Conservation (phyloP, 73 alveolate genomes). For the Tetrahymena elliotti region DNA sequence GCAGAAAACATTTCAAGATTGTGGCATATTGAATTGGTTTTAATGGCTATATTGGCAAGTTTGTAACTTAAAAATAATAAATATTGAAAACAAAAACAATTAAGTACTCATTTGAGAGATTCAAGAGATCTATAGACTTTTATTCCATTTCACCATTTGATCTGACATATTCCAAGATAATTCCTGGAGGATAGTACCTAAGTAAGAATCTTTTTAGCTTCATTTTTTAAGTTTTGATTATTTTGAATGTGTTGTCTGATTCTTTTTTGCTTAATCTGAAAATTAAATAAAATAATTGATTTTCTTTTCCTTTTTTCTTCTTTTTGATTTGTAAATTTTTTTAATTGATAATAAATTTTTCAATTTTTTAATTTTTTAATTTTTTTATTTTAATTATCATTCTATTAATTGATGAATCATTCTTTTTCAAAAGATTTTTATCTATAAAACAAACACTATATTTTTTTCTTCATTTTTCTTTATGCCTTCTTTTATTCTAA, state of each 20-base stretch:
- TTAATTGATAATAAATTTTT: neutral
- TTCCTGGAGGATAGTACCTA: conserved; percentile 97
- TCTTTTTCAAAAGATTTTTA: neutral
- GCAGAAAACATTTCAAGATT: neutral
- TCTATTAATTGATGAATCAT: neutral
- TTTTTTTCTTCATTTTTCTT: conserved; percentile 1
- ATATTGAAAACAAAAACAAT: neutral
- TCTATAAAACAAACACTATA: neutral
- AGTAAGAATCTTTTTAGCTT: conserved; percentile 92
- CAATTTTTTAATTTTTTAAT: neutral
- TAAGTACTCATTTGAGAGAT: conserved; percentile 48
- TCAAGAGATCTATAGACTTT: conserved; percentile 86
- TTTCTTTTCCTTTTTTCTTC: neutral
- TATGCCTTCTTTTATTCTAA: neutral
- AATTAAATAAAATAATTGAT: neutral
- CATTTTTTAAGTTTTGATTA: conserved; percentile 50
- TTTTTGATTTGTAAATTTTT: neutral
- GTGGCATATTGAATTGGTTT: neutral
- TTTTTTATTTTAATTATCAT: neutral
- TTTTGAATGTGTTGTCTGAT: neutral
- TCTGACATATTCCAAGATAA: conserved; percentile 80
- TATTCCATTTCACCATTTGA: conserved; percentile 87
- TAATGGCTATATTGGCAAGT: neutral
- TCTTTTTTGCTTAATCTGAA: neutral
- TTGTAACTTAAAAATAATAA: neutral